Base-by-base conservation (phyloP, 805 yeast species). In the Nakazawaea laoshanensis region DNA sequence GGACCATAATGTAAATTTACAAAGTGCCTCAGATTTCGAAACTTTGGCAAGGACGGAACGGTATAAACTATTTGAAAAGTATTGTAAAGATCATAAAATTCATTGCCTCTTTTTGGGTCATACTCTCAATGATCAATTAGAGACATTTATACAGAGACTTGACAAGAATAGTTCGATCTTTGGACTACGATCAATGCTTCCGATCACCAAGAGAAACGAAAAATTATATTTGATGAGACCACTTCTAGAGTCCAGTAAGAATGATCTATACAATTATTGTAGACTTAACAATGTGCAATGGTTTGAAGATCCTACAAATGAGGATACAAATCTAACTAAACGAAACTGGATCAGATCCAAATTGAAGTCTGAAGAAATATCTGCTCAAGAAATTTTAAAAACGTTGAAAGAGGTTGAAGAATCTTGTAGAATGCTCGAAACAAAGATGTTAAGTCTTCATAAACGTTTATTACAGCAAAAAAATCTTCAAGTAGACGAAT, bases 251-350 rank as follows among this genome's bases (percentile, higher is more conserved):
- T 46, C 61, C 13, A 30, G 45, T 0, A 83, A 84, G 45, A 9
- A 38, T 0, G 59, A 63, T 1, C 56, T 80, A 3, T 52, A 61
- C 5, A 47, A 59, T 0, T 67, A 70, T 9, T 79, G 87, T 34
- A 25, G 33, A 7, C 29, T 33, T 0, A 48, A 61, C 14, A 35
- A 42, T 1, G 41, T 82, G 1, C 30, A 39, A 0, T 83, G 92
- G 89, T 74, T 77, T 47, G 88, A 82, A 44, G 94, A 84, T 44
- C 47, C 55, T 2, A 74, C 89, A 0, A 84, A 84, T 42, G 45
- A 46, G 3, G 75, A 77, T 42, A 54, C 64, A 2, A 44, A 47
- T 7, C 59, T 77, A 28, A 81, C 89, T 0, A 44, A 55, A 23
- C 58, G 94, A 31, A 83, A 83, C 44, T 53, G 63, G 12, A 56